A percentile compares a stretch with the other conserved stretches of the same genome.
Evolutionary conservation across 345 rosid genomes (phyloP).

Genomic region (Sapria himalayana): DNA sequence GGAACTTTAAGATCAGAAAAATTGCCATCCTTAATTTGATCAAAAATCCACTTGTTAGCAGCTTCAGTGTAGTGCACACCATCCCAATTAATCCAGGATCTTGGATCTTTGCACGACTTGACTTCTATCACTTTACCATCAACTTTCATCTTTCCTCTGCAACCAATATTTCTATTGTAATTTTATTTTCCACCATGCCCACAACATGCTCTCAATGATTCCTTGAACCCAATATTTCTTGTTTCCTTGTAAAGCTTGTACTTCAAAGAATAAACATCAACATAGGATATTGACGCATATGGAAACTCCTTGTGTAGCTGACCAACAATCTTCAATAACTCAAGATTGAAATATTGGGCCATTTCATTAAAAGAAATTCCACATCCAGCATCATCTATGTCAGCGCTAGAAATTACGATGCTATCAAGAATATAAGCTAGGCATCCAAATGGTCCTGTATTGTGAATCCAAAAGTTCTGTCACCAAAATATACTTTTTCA

Average conservation of each 20-base stretch:
- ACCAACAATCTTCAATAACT: constrained; percentile 13
- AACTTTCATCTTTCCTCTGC: constrained; percentile 3
- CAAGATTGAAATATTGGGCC: constrained; percentile 23
- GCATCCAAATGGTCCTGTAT: constrained; percentile 65
- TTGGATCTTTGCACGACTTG: constrained; percentile 5
- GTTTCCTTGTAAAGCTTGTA: constrained; percentile 21
- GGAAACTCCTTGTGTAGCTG: constrained; percentile 19
- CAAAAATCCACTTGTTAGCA: constrained; percentile 7
- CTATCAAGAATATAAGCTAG: constrained; percentile 18
- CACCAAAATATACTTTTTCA: too few relatives aligned
- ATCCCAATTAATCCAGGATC: constrained; percentile 4
- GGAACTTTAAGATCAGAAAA: constrained; percentile 8
- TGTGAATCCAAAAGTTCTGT: constrained; percentile 49
- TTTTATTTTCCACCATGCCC: constrained; percentile 18
- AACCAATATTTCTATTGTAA: constrained; percentile 2
- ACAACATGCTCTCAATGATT: constrained; percentile 14
- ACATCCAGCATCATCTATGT: constrained; percentile 29
- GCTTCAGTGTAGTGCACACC: constrained; percentile 10
- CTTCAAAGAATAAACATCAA: constrained; percentile 33
- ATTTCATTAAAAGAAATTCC: constrained; percentile 24
- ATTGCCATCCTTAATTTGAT: constrained; percentile 2
- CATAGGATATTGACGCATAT: constrained; percentile 20
- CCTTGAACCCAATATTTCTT: constrained; percentile 15
- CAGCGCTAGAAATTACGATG: constrained; percentile 14
- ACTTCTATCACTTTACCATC: constrained; percentile 1